phyloP scores from a whole-genome alignment of 2,329 filamentous ascomycete genomes.

The Trichoderma atroviride region DNA sequence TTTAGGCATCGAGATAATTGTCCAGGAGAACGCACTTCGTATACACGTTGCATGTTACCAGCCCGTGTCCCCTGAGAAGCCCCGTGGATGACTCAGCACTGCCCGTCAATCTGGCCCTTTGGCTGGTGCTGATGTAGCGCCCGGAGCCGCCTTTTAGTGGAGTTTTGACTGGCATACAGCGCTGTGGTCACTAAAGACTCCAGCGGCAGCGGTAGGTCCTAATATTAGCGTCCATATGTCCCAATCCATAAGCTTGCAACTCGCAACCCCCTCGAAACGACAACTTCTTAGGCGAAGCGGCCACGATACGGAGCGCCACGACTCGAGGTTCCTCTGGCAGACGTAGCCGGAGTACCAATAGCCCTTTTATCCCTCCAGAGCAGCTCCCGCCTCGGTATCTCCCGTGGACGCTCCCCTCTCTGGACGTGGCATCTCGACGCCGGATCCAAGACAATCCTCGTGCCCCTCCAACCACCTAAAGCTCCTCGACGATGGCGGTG shows the following conservation, averaged over 20 bases:
- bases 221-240: slow-evolving; percentile 7
- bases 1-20: not conserved
- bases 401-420: not conserved
- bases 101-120: slow-evolving; percentile 11
- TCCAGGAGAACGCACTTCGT: not conserved
- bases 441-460: slow-evolving; percentile 24
- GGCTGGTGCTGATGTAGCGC: not conserved
- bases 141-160: slow-evolving; percentile 5
- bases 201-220: not conserved
- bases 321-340: slow-evolving; percentile 1
- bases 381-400: not conserved
- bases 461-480: slow-evolving; percentile 35
- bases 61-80: not conserved
- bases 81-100: slow-evolving; percentile 7
- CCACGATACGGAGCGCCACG: slow-evolving; percentile 18
- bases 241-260: slow-evolving; percentile 22
- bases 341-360: not conserved
- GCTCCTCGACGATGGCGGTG: slow-evolving; percentile 72
- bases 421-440: not conserved
- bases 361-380: not conserved
- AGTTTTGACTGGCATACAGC: slow-evolving; percentile 2
- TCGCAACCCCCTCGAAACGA: slow-evolving; percentile 17
- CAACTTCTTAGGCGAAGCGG: not conserved
- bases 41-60: not conserved
- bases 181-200: slow-evolving; percentile 4